Conservation (phyloP, 2,329 filamentous ascomycete genomes). For the Diaporthe nobilis region DNA sequence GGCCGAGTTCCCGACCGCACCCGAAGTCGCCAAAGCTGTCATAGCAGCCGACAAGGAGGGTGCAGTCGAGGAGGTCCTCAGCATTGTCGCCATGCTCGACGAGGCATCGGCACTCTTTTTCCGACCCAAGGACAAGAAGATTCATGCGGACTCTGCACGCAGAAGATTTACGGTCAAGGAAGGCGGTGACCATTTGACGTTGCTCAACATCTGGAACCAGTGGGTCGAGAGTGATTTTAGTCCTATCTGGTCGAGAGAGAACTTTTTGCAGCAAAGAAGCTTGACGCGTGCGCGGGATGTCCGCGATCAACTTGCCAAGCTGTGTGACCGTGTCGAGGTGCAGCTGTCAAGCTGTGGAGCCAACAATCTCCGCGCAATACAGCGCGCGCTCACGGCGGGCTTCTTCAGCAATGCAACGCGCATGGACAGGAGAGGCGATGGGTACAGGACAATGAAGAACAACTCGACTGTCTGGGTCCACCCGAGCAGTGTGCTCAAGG, state of each 20-base stretch:
- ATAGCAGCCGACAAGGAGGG: conserved; percentile 90
- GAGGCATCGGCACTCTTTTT: conserved; percentile 94
- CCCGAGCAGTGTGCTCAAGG: conserved; percentile 85
- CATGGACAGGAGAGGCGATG: conserved; percentile 85
- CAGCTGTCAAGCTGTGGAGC: conserved; percentile 77
- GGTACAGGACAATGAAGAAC: conserved; percentile 93
- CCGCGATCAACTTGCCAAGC: conserved; percentile 89
- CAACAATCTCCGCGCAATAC: conserved; percentile 82
- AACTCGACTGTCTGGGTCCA: conserved; percentile 93
- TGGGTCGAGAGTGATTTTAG: conserved; percentile 95
- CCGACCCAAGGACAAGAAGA: conserved; percentile 96
- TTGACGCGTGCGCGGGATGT: conserved; percentile 91
- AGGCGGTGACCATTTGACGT: conserved; percentile 89
- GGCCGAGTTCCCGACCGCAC: conserved; percentile 94
- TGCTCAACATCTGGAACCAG: conserved; percentile 95
- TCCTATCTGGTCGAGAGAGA: conserved; percentile 89
- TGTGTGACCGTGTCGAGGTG: conserved; percentile 95
- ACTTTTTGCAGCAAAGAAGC: conserved; percentile 93
- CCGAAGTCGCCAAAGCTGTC: conserved; percentile 90
- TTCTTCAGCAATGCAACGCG: conserved; percentile 96
- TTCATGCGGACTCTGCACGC: conserved; percentile 92
- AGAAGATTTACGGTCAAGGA: conserved; percentile 91
- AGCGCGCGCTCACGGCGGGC: conserved; percentile 89
- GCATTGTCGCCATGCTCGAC: conserved; percentile 93
- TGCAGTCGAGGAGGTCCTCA: conserved; percentile 94